These are phyloP conservation scores for Lojkania enalia DNA, from an alignment of 2,329 filamentous ascomycete genomes.

Conservation along the genomic window DNA sequence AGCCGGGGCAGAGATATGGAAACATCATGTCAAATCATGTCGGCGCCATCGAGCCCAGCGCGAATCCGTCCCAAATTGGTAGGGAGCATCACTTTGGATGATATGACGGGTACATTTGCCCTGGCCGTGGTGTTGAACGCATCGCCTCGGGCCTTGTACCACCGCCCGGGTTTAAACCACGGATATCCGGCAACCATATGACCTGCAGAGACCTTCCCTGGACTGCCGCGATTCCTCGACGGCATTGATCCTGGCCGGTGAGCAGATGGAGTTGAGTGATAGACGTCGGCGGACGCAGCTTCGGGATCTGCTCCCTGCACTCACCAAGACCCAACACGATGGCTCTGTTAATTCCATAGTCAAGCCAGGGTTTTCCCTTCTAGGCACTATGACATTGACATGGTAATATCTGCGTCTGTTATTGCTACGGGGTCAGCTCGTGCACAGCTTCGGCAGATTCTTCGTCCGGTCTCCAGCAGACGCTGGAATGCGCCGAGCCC, in stretches of 20 bases:
- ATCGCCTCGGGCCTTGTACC: constrained; percentile 6
- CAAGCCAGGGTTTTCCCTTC: constrained; percentile 3
- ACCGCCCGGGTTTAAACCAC: constrained; percentile 8
- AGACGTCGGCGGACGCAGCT: constrained; percentile 9
- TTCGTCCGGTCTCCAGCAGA: constrained; percentile 12
- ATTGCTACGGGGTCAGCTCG: constrained; percentile 4
- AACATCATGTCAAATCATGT: no score
- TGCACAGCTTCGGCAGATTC: constrained; percentile 5
- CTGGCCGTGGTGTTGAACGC: constrained; percentile 2
- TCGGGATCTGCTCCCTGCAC: constrained; percentile 8
- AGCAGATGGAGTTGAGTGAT: constrained; percentile 5
- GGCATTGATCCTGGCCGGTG: constrained; percentile 13
- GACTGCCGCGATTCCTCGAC: constrained; percentile 2
- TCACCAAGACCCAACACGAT: constrained; percentile 2
- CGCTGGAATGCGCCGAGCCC: not conserved
- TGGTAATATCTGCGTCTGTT: constrained; percentile 9
- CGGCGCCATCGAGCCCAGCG: no score
- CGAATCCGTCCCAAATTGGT: constrained; percentile 1
- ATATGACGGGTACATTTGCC: constrained; percentile 5
- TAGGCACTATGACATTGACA: not conserved
- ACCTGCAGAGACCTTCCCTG: constrained; percentile 1
- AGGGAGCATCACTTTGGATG: constrained; percentile 7
- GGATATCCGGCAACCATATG: constrained; percentile 11
- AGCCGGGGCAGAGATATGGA: no score
- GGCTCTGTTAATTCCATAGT: constrained; percentile 5